phyloP scores from a whole-genome alignment of 2,329 filamentous ascomycete species.

The Lachnum nothofagi region DNA sequence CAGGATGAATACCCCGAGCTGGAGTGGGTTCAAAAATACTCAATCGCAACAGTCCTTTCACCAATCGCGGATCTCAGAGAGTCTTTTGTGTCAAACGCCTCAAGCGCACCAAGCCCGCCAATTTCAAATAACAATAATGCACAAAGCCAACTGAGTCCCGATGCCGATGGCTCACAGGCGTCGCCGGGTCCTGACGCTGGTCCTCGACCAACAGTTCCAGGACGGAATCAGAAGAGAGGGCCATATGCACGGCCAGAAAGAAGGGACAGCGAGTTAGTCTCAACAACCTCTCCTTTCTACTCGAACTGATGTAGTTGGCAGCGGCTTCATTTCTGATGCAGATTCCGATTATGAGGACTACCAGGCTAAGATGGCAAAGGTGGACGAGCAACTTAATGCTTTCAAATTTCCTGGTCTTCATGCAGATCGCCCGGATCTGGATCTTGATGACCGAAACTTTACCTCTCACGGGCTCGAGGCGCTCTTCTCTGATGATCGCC shows the following conservation, averaged over 20 bases:
- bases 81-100: neutral
- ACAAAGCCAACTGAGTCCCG: no score
- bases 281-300: neutral
- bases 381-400: constrained; percentile 29
- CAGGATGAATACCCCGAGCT: neutral
- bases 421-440: neutral
- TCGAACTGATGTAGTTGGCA: neutral
- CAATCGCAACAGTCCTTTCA: neutral
- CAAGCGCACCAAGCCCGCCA: neutral
- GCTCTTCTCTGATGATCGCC: neutral
- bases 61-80: neutral
- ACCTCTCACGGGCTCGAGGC: neutral
- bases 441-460: constrained; percentile 11
- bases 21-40: neutral
- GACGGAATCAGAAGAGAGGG: neutral
- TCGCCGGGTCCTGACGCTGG: neutral
- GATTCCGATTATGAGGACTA: constrained; percentile 41
- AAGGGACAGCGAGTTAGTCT: constrained; percentile 2
- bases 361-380: constrained; percentile 36
- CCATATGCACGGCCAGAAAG: neutral
- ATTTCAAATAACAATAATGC: no score
- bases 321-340: constrained; percentile 28
- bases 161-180: no score
- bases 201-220: neutral
- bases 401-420: constrained; percentile 3